Evolutionary conservation across 441 rosid genomes (phyloP), one percentile per base, ranked within the genome.

Genomic region (Adansonia grandidieri): DNA sequence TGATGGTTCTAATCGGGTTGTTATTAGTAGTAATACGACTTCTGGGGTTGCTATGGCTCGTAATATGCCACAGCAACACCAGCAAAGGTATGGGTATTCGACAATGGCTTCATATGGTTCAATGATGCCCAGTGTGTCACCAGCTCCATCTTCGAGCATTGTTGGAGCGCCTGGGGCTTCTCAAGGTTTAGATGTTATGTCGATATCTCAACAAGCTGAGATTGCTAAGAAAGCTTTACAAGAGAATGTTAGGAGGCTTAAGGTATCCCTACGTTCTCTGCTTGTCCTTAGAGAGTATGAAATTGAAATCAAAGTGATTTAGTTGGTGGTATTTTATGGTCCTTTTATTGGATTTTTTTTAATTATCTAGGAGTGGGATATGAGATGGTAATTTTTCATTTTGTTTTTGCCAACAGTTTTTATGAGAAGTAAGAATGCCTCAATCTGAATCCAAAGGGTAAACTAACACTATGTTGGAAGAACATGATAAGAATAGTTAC

Each of bases 161-260:
- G 92, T 87, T 72, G 90, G 93, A 47, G 82, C 79, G 4, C 76
- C 85, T 80, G 87, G 87, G 53, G 69, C 80, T 32, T 81, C 88
- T 78, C 88, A 83, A 73, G 85, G 82, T 74, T 58, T 84, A 74
- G 96, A 95, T 84, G 79, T 80, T 47, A 68, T 88, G 84, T 87
- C 95, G 2, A 86, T 96, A 76, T 78, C 95, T 3, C 92, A 91
- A 79, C 95, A 91, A 80, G 93, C 94, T 8, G 95, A 91, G 80
- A 77, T 82, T 87, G 91, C 99, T 50, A 88, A 78, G 78, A 94
- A 85, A 83, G 97, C 97, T 75, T 81, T 96, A 88, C 85, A 75
- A 56, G 86, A 90, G 8, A 92, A 80, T 75, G 73, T 85, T 66
- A 81, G 65, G 79, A 91, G 88, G 87, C 87, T 92, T 74, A 89